Base-by-base conservation (phyloP, 208 protist genomes). In the Tritrichomonas musculus region DNA sequence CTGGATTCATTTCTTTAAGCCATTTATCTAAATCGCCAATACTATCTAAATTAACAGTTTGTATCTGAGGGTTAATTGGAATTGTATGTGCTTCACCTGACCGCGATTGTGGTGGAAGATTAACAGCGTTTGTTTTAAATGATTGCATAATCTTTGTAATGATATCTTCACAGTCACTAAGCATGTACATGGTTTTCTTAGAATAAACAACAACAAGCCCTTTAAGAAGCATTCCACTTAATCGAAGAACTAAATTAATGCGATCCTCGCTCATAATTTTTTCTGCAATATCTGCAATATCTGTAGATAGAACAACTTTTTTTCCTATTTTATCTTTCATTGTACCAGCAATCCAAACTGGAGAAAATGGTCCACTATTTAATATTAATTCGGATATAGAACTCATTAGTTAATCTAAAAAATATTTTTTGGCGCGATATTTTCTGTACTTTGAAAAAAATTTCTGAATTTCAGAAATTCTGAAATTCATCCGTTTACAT, bases 141-240 rank as follows among this genome's bases (percentile, higher is more conserved):
- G 77, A 88, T 33, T 53, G 77, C 44, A 53, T 88, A 27, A 88
- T 88, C 39, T 88, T 88, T 2, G 77, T 44, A 88, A 88, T 88
- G 33, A 88, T 49, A 27, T 88, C 77, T 60, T 88, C 77, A 39
- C 77, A 88, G 30, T 88, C 77, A 2, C 8, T 57, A 5, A 88
- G 27, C 77, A 88, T 88, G 77, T 88, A 88, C 39, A 57, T 41
- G 17, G 47, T 88, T 36, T 88, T 88, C 47, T 88, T 88, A 39
- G 77, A 88, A 57, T 88, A 88, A 50, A 88, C 77, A 36, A 88
- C 77, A 57, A 88, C 77, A 57, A 88, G 77, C 9, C 77, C 77
- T 50, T 88, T 88, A 33, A 88, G 47, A 36, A 88, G 77, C 77
- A 88, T 88, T 27, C 77, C 77, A 57, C 77, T 88, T 14, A 88